phyloP scores from a whole-genome alignment of 306 rosid species.

The Amphicarpaea edgeworthii region DNA sequence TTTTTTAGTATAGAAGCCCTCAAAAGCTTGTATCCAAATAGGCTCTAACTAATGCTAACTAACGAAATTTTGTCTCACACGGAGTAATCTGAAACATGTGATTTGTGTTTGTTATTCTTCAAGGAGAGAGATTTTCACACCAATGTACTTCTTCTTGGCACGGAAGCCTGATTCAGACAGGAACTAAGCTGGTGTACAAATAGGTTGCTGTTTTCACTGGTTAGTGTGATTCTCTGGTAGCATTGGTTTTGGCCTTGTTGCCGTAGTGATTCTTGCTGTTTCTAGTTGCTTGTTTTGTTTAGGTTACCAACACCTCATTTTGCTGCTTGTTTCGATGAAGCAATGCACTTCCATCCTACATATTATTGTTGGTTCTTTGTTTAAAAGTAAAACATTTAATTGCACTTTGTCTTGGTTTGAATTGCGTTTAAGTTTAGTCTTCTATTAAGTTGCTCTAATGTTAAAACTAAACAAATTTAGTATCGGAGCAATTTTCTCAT shows the following conservation, averaged over 20 bases:
- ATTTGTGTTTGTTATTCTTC: conserved; percentile 34
- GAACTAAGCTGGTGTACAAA: conserved; percentile 38
- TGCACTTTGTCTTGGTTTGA: too few relatives aligned
- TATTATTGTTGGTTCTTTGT: neutral
- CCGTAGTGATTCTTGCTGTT: conserved; percentile 13
- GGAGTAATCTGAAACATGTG: conserved; percentile 20
- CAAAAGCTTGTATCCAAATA: too few relatives aligned
- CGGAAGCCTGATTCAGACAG: conserved; percentile 69
- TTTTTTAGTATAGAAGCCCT: too few relatives aligned
- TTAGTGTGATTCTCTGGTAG: conserved; percentile 27
- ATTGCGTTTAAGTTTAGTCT: too few relatives aligned
- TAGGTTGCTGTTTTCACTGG: conserved; percentile 5
- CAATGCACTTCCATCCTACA: conserved; percentile 25
- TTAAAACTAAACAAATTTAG: too few relatives aligned
- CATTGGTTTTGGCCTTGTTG: conserved; percentile 40
- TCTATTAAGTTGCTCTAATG: too few relatives aligned
- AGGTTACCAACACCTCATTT: conserved; percentile 20
- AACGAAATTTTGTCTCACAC: neutral
- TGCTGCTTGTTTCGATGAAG: neutral
- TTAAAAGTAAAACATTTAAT: too few relatives aligned
- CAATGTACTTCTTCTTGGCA: conserved; percentile 95
- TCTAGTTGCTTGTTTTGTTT: conserved; percentile 44
- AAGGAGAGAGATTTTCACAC: conserved; percentile 96
- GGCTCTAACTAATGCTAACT: neutral
- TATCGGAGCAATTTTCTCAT: too few relatives aligned